Base-by-base conservation (phyloP, 805 yeast species). In the Saccharomyces mikatae region DNA sequence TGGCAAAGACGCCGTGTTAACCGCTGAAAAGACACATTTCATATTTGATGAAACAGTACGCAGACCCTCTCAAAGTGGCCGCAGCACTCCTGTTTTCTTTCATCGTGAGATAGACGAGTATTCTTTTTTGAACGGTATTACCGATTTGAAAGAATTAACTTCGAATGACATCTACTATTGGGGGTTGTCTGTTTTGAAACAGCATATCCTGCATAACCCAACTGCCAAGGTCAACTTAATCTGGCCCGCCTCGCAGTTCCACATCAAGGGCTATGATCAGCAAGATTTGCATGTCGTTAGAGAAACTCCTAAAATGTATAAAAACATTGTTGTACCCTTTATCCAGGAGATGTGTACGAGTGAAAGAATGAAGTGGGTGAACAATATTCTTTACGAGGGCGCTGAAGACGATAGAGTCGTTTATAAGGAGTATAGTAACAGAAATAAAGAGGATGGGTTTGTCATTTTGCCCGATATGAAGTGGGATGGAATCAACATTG, bases 381-480 rank as follows among this genome's bases (percentile, higher is more conserved):
- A 81, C 57, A 91, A 90, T 62, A 92, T 92, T 52, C 72, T 94
- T 48, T 80, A 77, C 65, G 78, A 87, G 49, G 96, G 91, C 3
- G 89, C 86, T 26, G 99, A 92, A 68, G 78, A 89, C 0, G 97
- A 91, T 32, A 72, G 89, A 22, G 82, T 92, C n/a, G 76, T 90
- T 1, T 78, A 76, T 60, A 82, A 85, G 51, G 86, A 89, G 58
- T 63, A 66, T 13, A 65, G 67, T 10, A 71, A 70, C 46, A 79
- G 81, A 30, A 80, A 80, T 22, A 63, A 70, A 11, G 59, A 62
- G 0, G 67, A 66, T 47, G 90, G 91, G 21, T 89, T 87, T 64
- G 81, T 90, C 4, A 71, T 94, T 48, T 74, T 91, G 46, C 98
- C 98, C 0, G 97, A 92, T 70, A 88, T 92, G 95, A 91, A 91